Conservation (phyloP, 768 basidiomycete species). For the Kwoniella shandongensis region DNA sequence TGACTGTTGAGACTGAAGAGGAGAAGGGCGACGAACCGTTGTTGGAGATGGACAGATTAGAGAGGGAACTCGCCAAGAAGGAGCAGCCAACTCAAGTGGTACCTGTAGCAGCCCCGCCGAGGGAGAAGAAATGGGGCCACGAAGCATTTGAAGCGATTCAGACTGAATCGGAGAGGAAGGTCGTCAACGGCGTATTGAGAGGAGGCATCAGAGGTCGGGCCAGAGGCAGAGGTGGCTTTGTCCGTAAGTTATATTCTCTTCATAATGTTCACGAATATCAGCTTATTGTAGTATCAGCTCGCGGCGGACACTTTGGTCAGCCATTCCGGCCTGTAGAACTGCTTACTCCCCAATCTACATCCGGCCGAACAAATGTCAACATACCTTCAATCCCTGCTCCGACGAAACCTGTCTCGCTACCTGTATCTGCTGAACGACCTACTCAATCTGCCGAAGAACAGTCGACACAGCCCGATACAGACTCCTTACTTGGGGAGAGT, state of each 20-base stretch:
- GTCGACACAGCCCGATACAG: constrained; percentile 29
- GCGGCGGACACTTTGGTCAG: constrained; percentile 22
- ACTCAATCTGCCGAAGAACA: constrained; percentile 12
- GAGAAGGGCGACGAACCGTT: constrained; percentile 25
- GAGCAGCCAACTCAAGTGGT: neutral
- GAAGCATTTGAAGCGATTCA: constrained; percentile 38
- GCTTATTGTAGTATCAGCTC: constrained; percentile 10
- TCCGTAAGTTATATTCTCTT: too few relatives aligned
- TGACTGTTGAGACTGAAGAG: constrained; percentile 9
- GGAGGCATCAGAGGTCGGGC: constrained; percentile 26
- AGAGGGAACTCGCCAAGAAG: constrained; percentile 2
- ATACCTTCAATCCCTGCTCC: constrained; percentile 1
- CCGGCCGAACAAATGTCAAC: constrained; percentile 8
- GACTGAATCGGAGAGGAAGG: constrained; percentile 5
- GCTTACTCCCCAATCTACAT: constrained; percentile 14
- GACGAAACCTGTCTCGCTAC: neutral
- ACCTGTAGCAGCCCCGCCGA: neutral
- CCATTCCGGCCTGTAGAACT: constrained; percentile 11
- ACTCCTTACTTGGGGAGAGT: constrained; percentile 27
- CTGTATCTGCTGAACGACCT: neutral
- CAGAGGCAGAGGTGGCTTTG: constrained; percentile 29
- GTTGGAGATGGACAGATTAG: constrained; percentile 25
- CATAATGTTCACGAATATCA: too few relatives aligned
- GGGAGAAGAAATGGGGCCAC: constrained; percentile 41
- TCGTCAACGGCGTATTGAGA: constrained; percentile 7